Base-by-base conservation (phyloP, 164 flowering plant genomes). In the Euptelea pleiosperma region DNA sequence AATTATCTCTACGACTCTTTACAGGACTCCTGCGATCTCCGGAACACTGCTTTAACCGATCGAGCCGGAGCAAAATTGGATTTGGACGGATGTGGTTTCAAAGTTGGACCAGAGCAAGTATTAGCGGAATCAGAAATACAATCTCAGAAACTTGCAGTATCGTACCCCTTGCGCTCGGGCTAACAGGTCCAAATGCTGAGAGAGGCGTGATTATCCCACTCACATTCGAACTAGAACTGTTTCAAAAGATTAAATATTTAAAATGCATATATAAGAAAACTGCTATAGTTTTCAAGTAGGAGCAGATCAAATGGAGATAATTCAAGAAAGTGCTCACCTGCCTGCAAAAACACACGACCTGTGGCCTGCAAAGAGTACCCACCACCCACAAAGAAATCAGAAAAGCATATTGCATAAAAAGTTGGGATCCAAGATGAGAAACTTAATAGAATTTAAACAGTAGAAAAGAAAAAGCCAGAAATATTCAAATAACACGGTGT, bases 341-440 rank as follows among this genome's bases (percentile, higher is more conserved):
- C 89, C 96, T 2, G 88, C 22, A 48, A 75, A 88, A 29, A 53
- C 55, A 46, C 96, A 88, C 8, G 86, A 70, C 45, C 85, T 82
- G 57, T 80, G 67, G 73, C 91, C 96, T 88, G 84, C 69, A n/a
- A n/a, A n/a, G n/a, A n/a, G n/a, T n/a, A n/a, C n/a, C n/a, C n/a
- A n/a, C n/a, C n/a, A n/a, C n/a, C n/a, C n/a, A n/a, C n/a, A n/a
- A n/a, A n/a, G n/a, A n/a, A 60, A 53, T 45, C 26, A 44, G 34
- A 47, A 40, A 14, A 65, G 61, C 8, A 37, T 19, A 15, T 10
- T 19, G 8, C 4, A 8, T 39, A 22, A n/a, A n/a, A n/a, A n/a
- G n/a, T n/a, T n/a, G n/a, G n/a, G n/a, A n/a, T n/a, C n/a, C n/a
- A n/a, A n/a, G n/a, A n/a, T n/a, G n/a, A n/a, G n/a, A n/a, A n/a